Conservation (phyloP, 805 yeast genomes). For the Henningerozyma blattae region DNA sequence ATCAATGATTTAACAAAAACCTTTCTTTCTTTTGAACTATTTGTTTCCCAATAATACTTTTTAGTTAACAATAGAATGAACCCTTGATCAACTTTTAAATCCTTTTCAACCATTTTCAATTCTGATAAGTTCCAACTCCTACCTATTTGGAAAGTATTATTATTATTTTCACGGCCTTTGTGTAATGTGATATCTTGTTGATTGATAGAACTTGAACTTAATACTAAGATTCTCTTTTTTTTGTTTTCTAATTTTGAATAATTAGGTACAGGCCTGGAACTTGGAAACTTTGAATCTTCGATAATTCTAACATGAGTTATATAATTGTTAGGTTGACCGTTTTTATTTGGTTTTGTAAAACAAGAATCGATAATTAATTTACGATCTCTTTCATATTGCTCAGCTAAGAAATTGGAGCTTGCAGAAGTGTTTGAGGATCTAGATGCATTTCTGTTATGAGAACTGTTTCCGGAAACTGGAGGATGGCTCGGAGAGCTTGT, state of each 20-base stretch:
- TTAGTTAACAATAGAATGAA: constrained; percentile 54
- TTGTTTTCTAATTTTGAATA: constrained; percentile 35
- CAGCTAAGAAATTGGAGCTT: constrained; percentile 31
- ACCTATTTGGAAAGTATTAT: constrained; percentile 76
- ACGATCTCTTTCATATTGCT: constrained; percentile 47
- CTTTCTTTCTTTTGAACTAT: constrained; percentile 42
- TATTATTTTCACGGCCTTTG: constrained; percentile 72
- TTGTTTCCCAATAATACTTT: constrained; percentile 74
- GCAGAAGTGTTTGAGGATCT: constrained; percentile 23
- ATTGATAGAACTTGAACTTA: constrained; percentile 42
- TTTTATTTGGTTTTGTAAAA: constrained; percentile 34
- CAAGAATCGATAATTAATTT: constrained; percentile 36
- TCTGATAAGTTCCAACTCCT: constrained; percentile 84
- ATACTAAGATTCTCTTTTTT: constrained; percentile 45
- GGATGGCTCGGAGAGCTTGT: constrained; percentile 1
- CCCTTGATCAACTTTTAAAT: constrained; percentile 41
- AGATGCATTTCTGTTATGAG: constrained; percentile 19
- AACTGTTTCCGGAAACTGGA: constrained; percentile 1
- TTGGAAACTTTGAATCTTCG: constrained; percentile 64
- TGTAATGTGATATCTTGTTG: constrained; percentile 63
- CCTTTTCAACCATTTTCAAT: constrained; percentile 44
- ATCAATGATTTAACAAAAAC: constrained; percentile 44
- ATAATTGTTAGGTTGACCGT: constrained; percentile 42
- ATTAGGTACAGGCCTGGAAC: constrained; percentile 51
- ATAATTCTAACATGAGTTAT: constrained; percentile 65